Conservation (phyloP, 2,329 filamentous ascomycete species). For the Xenosphaeropsis pyriputrescens region DNA sequence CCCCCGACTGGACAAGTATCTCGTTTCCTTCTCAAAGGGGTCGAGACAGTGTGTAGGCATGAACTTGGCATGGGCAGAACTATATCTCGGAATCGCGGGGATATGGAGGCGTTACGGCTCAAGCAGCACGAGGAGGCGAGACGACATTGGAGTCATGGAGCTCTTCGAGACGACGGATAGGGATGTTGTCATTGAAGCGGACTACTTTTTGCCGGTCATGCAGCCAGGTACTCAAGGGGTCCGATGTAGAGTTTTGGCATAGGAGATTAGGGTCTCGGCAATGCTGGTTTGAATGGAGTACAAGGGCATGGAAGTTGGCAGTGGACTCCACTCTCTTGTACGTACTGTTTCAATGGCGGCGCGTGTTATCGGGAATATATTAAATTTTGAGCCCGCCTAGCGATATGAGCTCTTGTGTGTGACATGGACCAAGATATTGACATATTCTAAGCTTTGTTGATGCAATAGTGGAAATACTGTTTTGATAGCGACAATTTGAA, state of each 20-base stretch:
- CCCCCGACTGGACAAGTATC: slow-evolving; percentile 10
- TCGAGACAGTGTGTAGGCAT: slow-evolving; percentile 11
- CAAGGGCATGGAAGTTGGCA: no score
- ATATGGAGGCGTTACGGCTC: slow-evolving; percentile 7
- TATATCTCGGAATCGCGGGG: slow-evolving; percentile 7
- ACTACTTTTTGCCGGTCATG: slow-evolving; percentile 7
- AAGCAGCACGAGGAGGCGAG: background rate
- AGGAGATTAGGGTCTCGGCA: no score
- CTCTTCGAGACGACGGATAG: slow-evolving; percentile 6
- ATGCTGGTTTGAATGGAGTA: no score
- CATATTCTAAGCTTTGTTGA: no score
- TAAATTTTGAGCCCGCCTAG: no score
- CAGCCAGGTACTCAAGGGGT: slow-evolving; percentile 5
- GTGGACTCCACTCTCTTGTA: no score
- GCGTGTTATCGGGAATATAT: no score
- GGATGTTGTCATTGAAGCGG: slow-evolving; percentile 9
- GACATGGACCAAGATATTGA: no score
- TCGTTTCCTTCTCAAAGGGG: slow-evolving; percentile 10
- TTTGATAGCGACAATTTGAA: no score
- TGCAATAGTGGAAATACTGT: no score
- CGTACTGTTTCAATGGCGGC: no score
- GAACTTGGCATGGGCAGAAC: slow-evolving; percentile 10
- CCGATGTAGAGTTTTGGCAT: slow-evolving; percentile 1
- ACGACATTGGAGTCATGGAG: background rate
- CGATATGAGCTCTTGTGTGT: no score